Evolutionary conservation across 2,329 filamentous ascomycete genomes (phyloP).

Genomic region (Grosmannia huntii): DNA sequence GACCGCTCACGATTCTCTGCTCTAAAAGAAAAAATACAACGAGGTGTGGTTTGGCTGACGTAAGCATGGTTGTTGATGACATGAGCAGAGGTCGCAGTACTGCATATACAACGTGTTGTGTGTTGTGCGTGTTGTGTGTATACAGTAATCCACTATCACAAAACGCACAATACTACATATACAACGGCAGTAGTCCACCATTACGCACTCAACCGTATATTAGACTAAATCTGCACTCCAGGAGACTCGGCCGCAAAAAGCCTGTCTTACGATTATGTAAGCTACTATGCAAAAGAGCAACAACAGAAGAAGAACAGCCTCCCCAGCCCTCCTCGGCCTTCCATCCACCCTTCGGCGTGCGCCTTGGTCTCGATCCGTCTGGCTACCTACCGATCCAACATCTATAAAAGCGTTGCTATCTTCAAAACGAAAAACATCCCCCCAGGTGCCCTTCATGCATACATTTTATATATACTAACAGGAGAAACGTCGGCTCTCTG

Average conservation of each 20-base stretch:
- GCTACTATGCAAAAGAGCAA: background rate
- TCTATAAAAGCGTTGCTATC: background rate
- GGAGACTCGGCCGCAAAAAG: background rate
- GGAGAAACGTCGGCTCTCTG: background rate
- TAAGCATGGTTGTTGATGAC: no score
- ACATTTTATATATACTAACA: background rate
- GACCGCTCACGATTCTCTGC: background rate
- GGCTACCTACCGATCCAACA: background rate
- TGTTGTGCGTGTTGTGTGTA: no score
- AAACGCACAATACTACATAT: no score
- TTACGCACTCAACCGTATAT: no score
- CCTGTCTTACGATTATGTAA: background rate
- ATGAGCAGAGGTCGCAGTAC: no score
- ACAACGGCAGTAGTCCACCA: no score
- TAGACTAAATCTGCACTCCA: no score
- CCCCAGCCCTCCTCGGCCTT: background rate
- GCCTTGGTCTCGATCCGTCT: background rate
- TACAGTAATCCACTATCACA: no score
- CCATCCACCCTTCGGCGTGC: background rate
- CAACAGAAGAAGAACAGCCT: background rate
- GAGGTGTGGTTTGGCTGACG: no score
- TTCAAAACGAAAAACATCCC: background rate
- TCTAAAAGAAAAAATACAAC: background rate
- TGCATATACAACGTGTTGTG: no score
- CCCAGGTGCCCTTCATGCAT: background rate